These are phyloP conservation scores for Sugiyamaella neomexicana DNA, from an alignment of 1,139 yeast species.

Conservation along the genomic window DNA sequence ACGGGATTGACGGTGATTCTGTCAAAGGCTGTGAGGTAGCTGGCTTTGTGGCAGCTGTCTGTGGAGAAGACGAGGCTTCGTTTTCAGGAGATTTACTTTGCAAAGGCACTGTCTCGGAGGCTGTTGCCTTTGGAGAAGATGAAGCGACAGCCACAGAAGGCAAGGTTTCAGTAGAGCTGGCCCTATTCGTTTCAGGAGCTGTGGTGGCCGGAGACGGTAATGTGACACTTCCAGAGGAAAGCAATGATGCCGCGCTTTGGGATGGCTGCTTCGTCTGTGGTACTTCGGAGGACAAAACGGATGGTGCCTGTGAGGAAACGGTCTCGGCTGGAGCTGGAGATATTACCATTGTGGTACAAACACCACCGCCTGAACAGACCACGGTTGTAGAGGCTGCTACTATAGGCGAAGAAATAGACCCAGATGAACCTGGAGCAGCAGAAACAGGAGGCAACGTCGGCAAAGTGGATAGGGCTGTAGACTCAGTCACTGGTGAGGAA, in stretches of 20 bases:
- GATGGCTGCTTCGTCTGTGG: too few relatives aligned
- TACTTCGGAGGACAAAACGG: too few relatives aligned
- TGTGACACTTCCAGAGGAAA: too few relatives aligned
- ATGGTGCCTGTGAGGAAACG: background rate
- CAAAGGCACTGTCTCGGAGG: too few relatives aligned
- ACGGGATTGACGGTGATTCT: background rate
- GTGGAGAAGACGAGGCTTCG: background rate
- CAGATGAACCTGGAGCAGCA: background rate
- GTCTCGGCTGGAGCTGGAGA: background rate
- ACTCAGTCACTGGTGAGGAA: background rate
- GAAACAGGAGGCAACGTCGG: background rate
- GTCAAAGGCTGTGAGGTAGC: background rate
- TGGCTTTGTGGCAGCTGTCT: background rate
- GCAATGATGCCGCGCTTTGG: too few relatives aligned
- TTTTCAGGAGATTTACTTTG: background rate
- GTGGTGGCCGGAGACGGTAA: too few relatives aligned
- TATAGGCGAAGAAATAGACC: background rate
- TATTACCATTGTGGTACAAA: slow-evolving; percentile 13
- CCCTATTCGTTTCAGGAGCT: too few relatives aligned
- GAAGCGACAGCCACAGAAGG: background rate
- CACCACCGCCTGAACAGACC: slow-evolving; percentile 1
- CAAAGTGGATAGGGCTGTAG: background rate
- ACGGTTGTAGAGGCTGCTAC: background rate
- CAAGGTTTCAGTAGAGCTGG: too few relatives aligned
- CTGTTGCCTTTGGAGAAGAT: background rate